These are phyloP conservation scores for Fraxinus latifolia DNA, from an alignment of 305 asterid species.

Conservation along the genomic window DNA sequence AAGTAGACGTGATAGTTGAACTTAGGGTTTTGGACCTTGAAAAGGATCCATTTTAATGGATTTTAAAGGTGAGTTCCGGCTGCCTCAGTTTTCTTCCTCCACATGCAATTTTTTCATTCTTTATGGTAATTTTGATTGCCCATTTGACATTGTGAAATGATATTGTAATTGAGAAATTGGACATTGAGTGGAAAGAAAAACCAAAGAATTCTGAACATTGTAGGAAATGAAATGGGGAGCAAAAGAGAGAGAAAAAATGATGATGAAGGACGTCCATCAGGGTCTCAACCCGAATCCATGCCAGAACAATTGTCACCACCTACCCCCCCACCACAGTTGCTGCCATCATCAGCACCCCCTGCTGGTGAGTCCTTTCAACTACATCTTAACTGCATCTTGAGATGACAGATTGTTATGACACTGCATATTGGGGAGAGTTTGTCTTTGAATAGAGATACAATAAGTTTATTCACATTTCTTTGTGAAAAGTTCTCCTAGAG, in stretches of 20 bases:
- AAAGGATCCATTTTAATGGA: background rate
- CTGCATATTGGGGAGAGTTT: background rate
- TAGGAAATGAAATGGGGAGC: constrained; percentile 44
- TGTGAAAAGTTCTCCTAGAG: constrained; percentile 7
- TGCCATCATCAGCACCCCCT: constrained; percentile 37
- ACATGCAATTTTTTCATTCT: background rate
- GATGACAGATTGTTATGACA: background rate
- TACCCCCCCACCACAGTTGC: constrained; percentile 37
- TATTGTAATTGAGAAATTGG: background rate
- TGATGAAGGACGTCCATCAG: constrained; percentile 38
- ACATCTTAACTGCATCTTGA: background rate
- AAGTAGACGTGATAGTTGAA: background rate
- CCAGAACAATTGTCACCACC: constrained; percentile 37
- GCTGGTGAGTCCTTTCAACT: constrained; percentile 37
- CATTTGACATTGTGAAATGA: background rate
- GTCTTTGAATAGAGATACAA: background rate
- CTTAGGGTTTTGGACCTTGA: background rate
- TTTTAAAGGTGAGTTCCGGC: constrained; percentile 1
- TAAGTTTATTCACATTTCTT: background rate
- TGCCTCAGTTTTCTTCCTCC: background rate
- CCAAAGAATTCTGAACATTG: constrained; percentile 24
- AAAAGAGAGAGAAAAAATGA: constrained; percentile 32
- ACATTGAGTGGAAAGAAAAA: background rate
- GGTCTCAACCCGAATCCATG: constrained; percentile 29
- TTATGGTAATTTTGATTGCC: background rate